These are phyloP conservation scores for Aspergillus sp. DNA, from an alignment of 2,329 filamentous ascomycete species.

Conservation along the genomic window DNA sequence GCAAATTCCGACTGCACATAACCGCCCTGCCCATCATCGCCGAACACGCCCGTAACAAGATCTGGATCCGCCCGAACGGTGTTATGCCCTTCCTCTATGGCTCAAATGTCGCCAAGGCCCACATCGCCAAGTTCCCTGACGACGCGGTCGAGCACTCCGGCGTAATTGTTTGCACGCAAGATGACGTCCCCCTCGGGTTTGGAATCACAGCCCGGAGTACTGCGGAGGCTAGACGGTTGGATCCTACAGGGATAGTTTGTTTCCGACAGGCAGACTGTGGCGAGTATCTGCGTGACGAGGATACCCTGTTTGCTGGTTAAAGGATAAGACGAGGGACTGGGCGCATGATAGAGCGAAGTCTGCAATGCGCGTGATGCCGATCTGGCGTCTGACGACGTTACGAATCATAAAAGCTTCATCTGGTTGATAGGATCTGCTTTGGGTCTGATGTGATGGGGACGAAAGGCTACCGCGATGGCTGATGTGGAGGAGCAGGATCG, in stretches of 20 bases:
- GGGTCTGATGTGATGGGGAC: background rate
- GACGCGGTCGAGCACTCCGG: slow-evolving; percentile 93
- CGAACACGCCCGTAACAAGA: slow-evolving; percentile 90
- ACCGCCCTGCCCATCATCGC: slow-evolving; percentile 88
- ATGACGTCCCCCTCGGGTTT: slow-evolving; percentile 83
- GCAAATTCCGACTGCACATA: slow-evolving; percentile 92
- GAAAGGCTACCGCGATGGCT: background rate
- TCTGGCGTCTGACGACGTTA: background rate
- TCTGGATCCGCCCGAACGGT: slow-evolving; percentile 95
- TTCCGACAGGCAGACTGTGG: slow-evolving; percentile 94
- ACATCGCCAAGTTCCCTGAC: slow-evolving; percentile 81
- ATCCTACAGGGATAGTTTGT: slow-evolving; percentile 84
- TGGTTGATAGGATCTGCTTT: background rate
- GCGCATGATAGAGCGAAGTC: background rate
- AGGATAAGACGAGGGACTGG: background rate
- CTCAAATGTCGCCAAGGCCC: slow-evolving; percentile 80
- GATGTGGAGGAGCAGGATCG: background rate
- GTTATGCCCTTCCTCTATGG: slow-evolving; percentile 98
- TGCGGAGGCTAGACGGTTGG: slow-evolving; percentile 76
- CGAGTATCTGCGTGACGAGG: slow-evolving; percentile 82
- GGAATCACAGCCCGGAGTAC: slow-evolving; percentile 88
- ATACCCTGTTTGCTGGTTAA: slow-evolving; percentile 12
- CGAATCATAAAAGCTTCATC: background rate
- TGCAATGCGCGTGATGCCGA: background rate
- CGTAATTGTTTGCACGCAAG: slow-evolving; percentile 86